Conservation (phyloP, 805 yeast genomes). For the Wickerhamiella azyma region DNA sequence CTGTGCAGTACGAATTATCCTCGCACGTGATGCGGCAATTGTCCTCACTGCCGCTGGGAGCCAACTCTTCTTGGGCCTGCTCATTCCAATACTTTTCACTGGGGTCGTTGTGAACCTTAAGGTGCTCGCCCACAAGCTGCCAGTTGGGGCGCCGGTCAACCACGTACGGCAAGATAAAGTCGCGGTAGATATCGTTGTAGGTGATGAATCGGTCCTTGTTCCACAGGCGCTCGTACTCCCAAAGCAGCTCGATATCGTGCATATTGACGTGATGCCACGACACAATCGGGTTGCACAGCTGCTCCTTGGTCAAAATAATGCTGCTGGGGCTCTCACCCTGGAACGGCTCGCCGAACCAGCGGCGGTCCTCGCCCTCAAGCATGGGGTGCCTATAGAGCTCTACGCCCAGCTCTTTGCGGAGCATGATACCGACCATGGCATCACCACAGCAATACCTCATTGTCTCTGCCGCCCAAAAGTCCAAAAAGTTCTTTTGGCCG, state of each 20-base stretch:
- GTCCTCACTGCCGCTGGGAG: constrained; percentile 10
- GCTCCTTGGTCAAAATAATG: constrained; percentile 14
- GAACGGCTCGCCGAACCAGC: constrained; percentile 13
- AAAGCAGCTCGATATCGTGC: constrained; percentile 24
- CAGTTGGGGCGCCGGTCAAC: constrained; percentile 18
- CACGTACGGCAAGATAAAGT: constrained; percentile 24
- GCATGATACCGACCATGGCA: constrained; percentile 22
- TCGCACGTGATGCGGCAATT: constrained; percentile 13
- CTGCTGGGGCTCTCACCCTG: constrained; percentile 24
- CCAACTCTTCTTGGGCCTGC: constrained; percentile 8
- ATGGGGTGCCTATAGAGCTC: constrained; percentile 9
- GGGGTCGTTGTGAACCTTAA: constrained; percentile 1
- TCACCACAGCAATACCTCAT: constrained; percentile 27
- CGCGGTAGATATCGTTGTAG: constrained; percentile 24
- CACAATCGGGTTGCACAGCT: constrained; percentile 25
- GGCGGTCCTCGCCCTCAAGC: constrained; percentile 11
- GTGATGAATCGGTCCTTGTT: constrained; percentile 16
- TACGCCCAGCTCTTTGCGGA: constrained; percentile 19
- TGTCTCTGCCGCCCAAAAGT: constrained; percentile 18
- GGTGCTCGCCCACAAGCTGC: constrained; percentile 9
- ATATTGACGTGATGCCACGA: constrained; percentile 26
- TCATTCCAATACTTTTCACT: constrained; percentile 12
- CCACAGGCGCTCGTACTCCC: constrained; percentile 24
- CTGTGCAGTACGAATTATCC: constrained; percentile 9
- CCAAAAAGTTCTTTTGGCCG: constrained; percentile 4